Evolutionary conservation across 441 rosid species (phyloP), one percentile per base, ranked within the genome.

Genomic region (Adansonia rubrostipa): DNA sequence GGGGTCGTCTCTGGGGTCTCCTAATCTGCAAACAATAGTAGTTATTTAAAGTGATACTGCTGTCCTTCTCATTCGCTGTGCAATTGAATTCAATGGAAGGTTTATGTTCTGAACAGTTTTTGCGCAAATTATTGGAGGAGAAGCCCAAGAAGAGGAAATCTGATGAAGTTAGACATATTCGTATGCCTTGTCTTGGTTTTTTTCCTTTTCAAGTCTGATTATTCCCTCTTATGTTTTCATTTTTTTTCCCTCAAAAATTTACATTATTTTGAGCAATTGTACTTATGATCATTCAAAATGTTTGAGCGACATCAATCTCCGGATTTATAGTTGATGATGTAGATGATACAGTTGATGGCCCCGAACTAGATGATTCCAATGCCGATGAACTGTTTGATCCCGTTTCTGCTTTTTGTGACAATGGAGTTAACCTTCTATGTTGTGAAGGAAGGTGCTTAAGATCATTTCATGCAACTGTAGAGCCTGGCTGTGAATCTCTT

Each of bases 401-500:
- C 45, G 96, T 91, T 76, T 96, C 97, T 89, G 88, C 97, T 15
- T 78, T 94, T 68, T 96, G 98, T 82, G 99, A 96, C 80, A 90
- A 96, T 81, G 99, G 99, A 36, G 99, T 98, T 24, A 77, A 83
- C 0, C 80, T 96, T 60, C 17, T 94, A 78, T 92, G 98, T 79
- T 96, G 99, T 83, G 98, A 96, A 20, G 99, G 98, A 60, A 90
- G 83, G 80, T 96, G 99, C 83, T 47, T 96, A 90, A 87, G 99
- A 83, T 91, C 98, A 79, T 96, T 96, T 80, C 99, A 96, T 83
- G 88, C 95, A 61, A 90, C 92, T 66, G 44, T 4, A 75, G 85
- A 78, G 77, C 88, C 98, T 33, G 0, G 5, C 0, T 96, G 99
- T 53, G 87, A 69, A 13, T 87, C 98, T 74, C 96, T 96, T 71